A percentile compares a stretch with the other conserved stretches of the same genome.
phyloP scores from a whole-genome alignment of 176 grass and related monocot genomes.

The Echinochloa phyllopogon region DNA sequence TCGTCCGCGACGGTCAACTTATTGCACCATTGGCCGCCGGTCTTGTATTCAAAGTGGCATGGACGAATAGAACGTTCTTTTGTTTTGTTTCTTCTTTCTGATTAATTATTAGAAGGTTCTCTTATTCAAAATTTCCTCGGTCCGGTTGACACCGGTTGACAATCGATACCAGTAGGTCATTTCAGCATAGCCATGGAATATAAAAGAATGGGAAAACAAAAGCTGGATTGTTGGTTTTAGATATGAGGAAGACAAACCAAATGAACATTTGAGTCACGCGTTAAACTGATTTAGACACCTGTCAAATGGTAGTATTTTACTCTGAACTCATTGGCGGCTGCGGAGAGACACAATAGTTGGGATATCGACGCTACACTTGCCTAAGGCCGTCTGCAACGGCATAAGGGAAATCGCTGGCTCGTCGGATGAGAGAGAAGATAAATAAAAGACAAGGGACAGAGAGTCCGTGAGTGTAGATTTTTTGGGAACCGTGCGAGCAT shows the following conservation, averaged over 20 bases:
- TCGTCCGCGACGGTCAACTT: background rate
- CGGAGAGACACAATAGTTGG: background rate
- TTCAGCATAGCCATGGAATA: background rate
- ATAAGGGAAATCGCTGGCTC: no score
- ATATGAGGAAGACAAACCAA: background rate
- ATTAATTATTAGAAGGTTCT: background rate
- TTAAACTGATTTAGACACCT: background rate
- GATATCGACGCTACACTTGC: background rate
- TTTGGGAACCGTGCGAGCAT: no score
- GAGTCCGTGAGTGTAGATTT: no score
- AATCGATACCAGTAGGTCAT: no score
- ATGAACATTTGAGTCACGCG: background rate
- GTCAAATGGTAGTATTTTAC: background rate
- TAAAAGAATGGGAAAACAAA: background rate
- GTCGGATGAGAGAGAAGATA: no score
- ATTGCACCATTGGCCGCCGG: background rate
- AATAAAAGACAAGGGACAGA: no score
- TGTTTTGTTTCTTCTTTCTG: background rate
- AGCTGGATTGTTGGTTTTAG: background rate
- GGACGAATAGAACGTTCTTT: background rate
- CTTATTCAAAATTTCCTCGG: no score
- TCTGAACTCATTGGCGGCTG: background rate
- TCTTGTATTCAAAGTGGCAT: background rate
- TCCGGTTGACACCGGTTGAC: no score
- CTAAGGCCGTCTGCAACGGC: no score